Evolutionary conservation across 2,329 filamentous ascomycete genomes (phyloP), one percentile per base, ranked within the genome.

Genomic region (Westerdykella aurantiaca): DNA sequence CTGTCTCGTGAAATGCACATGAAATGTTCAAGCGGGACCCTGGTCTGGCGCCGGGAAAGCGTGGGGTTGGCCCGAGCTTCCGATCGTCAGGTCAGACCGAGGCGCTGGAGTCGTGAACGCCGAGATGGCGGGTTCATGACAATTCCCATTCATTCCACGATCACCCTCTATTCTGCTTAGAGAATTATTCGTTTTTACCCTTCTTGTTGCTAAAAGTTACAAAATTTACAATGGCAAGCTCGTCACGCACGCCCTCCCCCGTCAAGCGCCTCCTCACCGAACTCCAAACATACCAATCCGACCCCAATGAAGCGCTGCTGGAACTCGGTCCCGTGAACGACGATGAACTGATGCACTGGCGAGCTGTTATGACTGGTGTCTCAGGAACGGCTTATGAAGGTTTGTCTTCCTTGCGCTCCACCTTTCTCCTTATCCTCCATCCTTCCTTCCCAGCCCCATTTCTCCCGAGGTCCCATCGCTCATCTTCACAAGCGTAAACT

Each of bases 191-290:
- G 25, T 29, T 29, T 29, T 29, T 29, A 7, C 22, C 21, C 7
- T 29, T 38, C 18, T 29, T 42, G 14, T 42, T 39, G 16, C 34
- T 13, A 1, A 34, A 7, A 10, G 10, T 14, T 11, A 31, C 16
- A 18, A 58, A 7, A 9, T 34, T 44, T 10, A 21, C 40, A 18
- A 66, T 66, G 63, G 59, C 63, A 22, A 55, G 57, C 46, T 60
- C 60, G 6, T 64, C 60, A 21, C 61, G 63, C 45, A 50, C 49
- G 31, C 53, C 56, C 29, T 55, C 68, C 34, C 71, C 77, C 13
- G 72, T 73, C n/a, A 81, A 81, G 60, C 76, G 80, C 22, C 73
- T 83, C 45, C 71, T 81, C 57, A 76, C 76, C 54, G 80, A 83
- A 64, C 69, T 83, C n/a, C 74, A 78, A 56, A 72, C 75, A 31